Conservation (phyloP, 139 green algal species). For the Zygnema cylindricum region DNA sequence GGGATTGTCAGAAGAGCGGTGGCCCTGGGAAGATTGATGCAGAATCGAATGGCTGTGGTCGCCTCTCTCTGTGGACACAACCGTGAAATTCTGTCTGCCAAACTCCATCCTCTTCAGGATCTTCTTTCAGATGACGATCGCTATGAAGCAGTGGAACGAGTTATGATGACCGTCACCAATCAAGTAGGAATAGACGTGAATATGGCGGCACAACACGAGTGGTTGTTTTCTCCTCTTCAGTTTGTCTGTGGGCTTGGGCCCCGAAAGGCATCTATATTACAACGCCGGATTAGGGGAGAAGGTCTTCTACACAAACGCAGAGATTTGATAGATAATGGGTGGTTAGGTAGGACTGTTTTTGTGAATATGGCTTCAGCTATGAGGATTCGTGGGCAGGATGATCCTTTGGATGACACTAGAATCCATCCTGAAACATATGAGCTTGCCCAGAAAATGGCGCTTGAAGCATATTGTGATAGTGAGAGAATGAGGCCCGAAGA, state of each 20-base stretch:
- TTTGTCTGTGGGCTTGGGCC: constrained; percentile 88
- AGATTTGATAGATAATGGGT: constrained; percentile 41
- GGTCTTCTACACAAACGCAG: constrained; percentile 35
- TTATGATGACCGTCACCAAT: constrained; percentile 68
- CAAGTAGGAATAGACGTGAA: constrained; percentile 89
- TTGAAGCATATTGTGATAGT: constrained; percentile 25
- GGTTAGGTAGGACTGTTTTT: constrained; percentile 30
- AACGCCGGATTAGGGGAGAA: neutral
- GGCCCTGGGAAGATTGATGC: constrained; percentile 76
- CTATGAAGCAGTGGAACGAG: constrained; percentile 64
- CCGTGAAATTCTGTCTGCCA: constrained; percentile 66
- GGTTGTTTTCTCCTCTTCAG: constrained; percentile 75
- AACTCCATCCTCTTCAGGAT: constrained; percentile 66
- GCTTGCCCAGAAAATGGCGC: constrained; percentile 38
- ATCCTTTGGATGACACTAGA: constrained; percentile 81
- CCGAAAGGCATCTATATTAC: constrained; percentile 74
- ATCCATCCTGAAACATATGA: constrained; percentile 74
- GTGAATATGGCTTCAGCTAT: constrained; percentile 79
- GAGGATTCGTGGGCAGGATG: constrained; percentile 68
- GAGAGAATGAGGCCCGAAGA: constrained; percentile 41
- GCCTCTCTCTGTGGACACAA: constrained; percentile 70
- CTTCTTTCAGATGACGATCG: constrained; percentile 69
- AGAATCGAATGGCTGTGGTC: constrained; percentile 87
- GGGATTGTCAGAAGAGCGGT: constrained; percentile 79
- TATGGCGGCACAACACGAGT: constrained; percentile 71